Base-by-base conservation (phyloP, 2,329 filamentous ascomycete genomes). In the Colletotrichum sp. region DNA sequence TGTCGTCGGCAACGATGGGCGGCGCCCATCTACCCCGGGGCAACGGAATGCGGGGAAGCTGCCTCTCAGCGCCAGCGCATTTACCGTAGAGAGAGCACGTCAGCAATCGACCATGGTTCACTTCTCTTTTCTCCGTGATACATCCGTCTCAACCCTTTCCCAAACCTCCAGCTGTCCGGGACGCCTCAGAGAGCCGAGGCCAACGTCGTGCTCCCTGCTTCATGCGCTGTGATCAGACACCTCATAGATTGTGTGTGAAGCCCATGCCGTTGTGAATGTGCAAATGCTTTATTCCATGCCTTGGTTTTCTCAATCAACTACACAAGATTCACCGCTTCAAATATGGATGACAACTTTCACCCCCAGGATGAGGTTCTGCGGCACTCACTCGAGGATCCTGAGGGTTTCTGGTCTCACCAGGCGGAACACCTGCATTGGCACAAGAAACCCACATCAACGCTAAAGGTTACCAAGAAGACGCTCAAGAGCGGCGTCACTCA, bases 351-450 rank as follows among this genome's bases (percentile, higher is more conserved):
- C 59, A 39, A 84, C 83, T 73, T 77, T 64, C 84, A 87, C 79
- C 84, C 83, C n/a, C 90, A 92, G 79, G 90, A 92, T 79, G 85
- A 88, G 65, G 85, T 88, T 77, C 86, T 90, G 59, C 82, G 82
- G 65, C 85, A 85, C 76, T 96, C 95, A 69, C 89, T 97, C 65
- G 83, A 85, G n/a, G 87, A 94, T 78, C 95, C 95, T 0, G 90
- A 94, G 77, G 82, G 86, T 8, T 98, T 98, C 86, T 98, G 95
- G 95, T 86, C 87, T 26, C 88, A 89, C 71, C 95, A 97, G 81
- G 95, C 95, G 7, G 88, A 92, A 60, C 91, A 94, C 26, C 88
- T 99, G 5, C 86, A 94, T 84, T 98, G 96, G 96, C 94, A 98
- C 85, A 93, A 92, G 81, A 89, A 91, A 71, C 96, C 96, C 9